Evolutionary conservation across 2,329 filamentous ascomycete species (phyloP).

Genomic region (Epichloe sp.): DNA sequence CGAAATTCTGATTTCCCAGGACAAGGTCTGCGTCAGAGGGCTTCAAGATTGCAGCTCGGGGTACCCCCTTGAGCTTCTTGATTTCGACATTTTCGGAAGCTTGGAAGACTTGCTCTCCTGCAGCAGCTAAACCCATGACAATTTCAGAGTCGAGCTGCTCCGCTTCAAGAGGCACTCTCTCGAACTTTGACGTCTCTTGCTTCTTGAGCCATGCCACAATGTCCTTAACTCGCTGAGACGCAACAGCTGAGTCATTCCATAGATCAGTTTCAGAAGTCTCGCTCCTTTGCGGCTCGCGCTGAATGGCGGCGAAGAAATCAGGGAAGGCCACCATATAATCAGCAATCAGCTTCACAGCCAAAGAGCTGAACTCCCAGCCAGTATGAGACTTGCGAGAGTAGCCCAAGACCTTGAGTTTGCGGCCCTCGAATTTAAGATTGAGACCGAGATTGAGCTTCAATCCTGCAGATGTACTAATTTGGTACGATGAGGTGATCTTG

Average conservation of each 20-base stretch:
- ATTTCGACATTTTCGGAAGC: slow-evolving; percentile 40
- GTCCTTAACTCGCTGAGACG: slow-evolving; percentile 75
- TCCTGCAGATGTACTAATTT: slow-evolving; percentile 63
- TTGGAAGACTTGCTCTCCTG: slow-evolving; percentile 51
- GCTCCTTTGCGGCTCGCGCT: slow-evolving; percentile 72
- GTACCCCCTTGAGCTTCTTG: slow-evolving; percentile 70
- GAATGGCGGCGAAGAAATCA: slow-evolving; percentile 84
- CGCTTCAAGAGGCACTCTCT: slow-evolving; percentile 89
- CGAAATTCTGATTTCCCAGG: slow-evolving; percentile 71
- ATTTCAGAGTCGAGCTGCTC: slow-evolving; percentile 90
- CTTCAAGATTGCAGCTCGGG: slow-evolving; percentile 76
- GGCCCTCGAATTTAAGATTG: slow-evolving; percentile 93
- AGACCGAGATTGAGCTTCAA: slow-evolving; percentile 80
- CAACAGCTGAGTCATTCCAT: slow-evolving; percentile 59
- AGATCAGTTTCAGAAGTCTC: slow-evolving; percentile 77
- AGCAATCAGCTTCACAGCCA: slow-evolving; percentile 66
- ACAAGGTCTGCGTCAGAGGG: slow-evolving; percentile 94
- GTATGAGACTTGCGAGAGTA: slow-evolving; percentile 78
- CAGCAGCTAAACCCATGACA: slow-evolving; percentile 66
- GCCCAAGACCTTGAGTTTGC: slow-evolving; percentile 88
- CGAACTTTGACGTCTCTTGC: slow-evolving; percentile 81
- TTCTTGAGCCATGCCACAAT: slow-evolving; percentile 89
- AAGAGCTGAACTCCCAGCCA: slow-evolving; percentile 91
- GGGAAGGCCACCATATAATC: slow-evolving; percentile 92
- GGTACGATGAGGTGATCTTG: slow-evolving; percentile 92